Evolutionary conservation across 768 basidiomycete genomes (phyloP), one percentile per base, ranked within the genome.

Genomic region (Tricholoma saponaceum): DNA sequence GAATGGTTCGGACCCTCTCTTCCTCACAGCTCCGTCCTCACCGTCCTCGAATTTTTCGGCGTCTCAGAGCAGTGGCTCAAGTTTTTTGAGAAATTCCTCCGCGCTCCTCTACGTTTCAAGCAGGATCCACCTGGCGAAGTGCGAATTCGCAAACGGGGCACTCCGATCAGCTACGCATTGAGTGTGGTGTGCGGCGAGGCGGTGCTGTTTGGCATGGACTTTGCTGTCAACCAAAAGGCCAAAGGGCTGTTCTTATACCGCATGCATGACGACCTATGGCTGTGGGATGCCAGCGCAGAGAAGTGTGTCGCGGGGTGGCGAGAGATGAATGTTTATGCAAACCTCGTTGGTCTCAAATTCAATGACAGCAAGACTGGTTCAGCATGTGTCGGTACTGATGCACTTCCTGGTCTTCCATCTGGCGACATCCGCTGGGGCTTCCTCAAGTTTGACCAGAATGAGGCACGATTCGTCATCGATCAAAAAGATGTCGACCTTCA

Each of bases 201-300:
- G 2, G 54, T 79, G 13, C 54, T 79, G 35, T 80, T 78, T 60
- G 69, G 67, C 18, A 77, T 81, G 77, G 79, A 81, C 62, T 77
- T 76, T 56, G 77, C 78, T 7, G 76, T 79, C 56, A 79, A 79
- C 51, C 79, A 77, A 52, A 64, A 62, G 30, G 72, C 77, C 1
- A 55, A 72, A 20, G 77, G 77, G 3, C 60, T 81, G 10, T 76
- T 69, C 62, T 69, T 81, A 14, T 73, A 79, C 52, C 69, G 77
- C 52, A 74, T 79, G 64, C 76, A 79, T 61, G 77, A 80, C 53
- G 78, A 81, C 53, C 62, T 80, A 6, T 80, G 77, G 77, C 59
- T 79, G 16, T 78, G 73, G 74, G 70, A 75, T 50, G 60, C 71
- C 0, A 63, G 74, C 16, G 58, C 69, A 5, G 43, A 57, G 26